Evolutionary conservation across 2,329 filamentous ascomycete species (phyloP), one percentile per base, ranked within the genome.

Genomic region (Xylaria sp.): DNA sequence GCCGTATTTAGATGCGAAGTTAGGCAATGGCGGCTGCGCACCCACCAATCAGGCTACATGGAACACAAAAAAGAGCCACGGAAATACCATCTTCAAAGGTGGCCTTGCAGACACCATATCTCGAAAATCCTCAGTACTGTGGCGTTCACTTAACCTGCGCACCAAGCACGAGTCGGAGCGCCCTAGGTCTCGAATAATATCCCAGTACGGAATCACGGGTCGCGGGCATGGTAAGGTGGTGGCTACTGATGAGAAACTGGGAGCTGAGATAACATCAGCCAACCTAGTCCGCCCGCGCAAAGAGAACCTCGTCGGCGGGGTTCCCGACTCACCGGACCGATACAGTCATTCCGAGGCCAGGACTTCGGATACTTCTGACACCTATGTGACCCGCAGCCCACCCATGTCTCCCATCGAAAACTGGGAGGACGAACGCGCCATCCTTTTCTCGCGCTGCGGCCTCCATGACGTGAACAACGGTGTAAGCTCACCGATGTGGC

Each of bases 11-110:
- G 85, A 86, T 67, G 85, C 88, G 67, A 84, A 84, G 66, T 86
- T 86, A 0, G 87, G 89, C 58, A 83, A 89, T 51, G 86, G 89
- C 71, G 87, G 88, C 69, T 82, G 85, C 63, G 83, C 83, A 0
- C 77, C 84, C 7, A 80, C 80, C 0, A 82, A 83, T 66, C 77
- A 78, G 58, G 67, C 69, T 61, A 33, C 49, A 51, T 3, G 46
- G 46, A 63, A 65, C 23, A 51, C 38, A 48, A 60, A 59, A 51
- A 40, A 74, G 44, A 36, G 46, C 11, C 31, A 26, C 2, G 40
- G 42, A 36, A 75, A 36, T 4, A 62, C 66, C 33, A 76, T 58
- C 67, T 74, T 44, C 59, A 75, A 17, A 68, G 75, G 6, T 31
- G 76, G 77, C 67, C 59, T 82, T 1, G 72, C 74, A n/a, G 76